These are phyloP conservation scores for Dillenia turbinata DNA, from an alignment of 164 flowering plant genomes.

Conservation along the genomic window DNA sequence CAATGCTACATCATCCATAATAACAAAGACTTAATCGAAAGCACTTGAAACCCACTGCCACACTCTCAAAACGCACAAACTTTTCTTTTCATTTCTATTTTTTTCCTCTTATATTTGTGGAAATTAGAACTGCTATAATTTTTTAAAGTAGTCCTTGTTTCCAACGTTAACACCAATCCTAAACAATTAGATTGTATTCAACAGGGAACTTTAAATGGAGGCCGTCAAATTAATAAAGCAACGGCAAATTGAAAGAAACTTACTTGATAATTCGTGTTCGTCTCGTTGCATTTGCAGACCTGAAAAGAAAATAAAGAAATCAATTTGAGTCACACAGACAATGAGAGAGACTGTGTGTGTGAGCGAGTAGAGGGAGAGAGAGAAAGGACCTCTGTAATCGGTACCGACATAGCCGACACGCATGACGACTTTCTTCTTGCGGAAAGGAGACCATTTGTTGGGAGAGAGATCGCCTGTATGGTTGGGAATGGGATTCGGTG, in stretches of 20 bases:
- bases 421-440: conserved; percentile 76
- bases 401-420: conserved; percentile 86
- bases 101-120: too few relatives aligned
- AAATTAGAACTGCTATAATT: too few relatives aligned
- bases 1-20: too few relatives aligned
- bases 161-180: too few relatives aligned
- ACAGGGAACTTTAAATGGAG: too few relatives aligned
- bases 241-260: conserved; percentile 8
- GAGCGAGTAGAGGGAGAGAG: not conserved
- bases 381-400: conserved; percentile 54
- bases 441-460: conserved; percentile 46
- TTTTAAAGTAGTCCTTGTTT: too few relatives aligned
- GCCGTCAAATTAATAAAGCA: not conserved
- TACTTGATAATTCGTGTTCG: conserved; percentile 49
- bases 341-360: not conserved
- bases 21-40: too few relatives aligned
- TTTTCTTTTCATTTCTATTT: too few relatives aligned
- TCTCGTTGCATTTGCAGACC: conserved; percentile 78
- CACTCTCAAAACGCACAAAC: too few relatives aligned
- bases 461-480: not conserved
- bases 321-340: not conserved
- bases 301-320: conserved; percentile 12
- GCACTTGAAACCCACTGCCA: too few relatives aligned
- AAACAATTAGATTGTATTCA: too few relatives aligned
- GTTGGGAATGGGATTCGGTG: not conserved